Evolutionary conservation across 2,329 filamentous ascomycete species (phyloP).

Genomic region (Pseudocercospora fijiensis): DNA sequence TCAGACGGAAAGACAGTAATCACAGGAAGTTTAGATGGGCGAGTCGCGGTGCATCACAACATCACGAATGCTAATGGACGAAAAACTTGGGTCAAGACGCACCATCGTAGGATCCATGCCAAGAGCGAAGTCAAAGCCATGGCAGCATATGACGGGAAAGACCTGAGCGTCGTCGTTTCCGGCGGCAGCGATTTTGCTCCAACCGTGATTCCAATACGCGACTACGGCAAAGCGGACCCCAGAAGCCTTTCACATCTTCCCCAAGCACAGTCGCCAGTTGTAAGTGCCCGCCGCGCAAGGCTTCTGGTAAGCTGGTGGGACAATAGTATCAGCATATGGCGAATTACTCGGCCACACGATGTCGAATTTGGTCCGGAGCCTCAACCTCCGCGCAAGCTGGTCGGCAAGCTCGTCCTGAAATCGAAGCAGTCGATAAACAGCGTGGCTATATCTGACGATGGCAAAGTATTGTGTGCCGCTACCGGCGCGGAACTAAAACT

Average conservation of each 20-base stretch:
- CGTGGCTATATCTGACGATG: conserved; percentile 67
- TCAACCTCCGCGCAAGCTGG: conserved; percentile 32
- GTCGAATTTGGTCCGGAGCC: conserved; percentile 21
- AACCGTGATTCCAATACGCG: conserved; percentile 74
- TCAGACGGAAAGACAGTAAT: conserved; percentile 77
- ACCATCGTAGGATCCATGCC: conserved; percentile 75
- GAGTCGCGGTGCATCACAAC: conserved; percentile 78
- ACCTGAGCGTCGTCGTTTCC: conserved; percentile 81
- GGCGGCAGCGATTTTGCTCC: conserved; percentile 86
- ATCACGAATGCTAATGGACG: conserved; percentile 48
- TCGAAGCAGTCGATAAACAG: conserved; percentile 69
- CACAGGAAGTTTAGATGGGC: conserved; percentile 87
- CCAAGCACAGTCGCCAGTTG: conserved; percentile 66
- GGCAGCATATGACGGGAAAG: conserved; percentile 78
- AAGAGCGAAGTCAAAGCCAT: conserved; percentile 94
- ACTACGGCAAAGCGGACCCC: conserved; percentile 76
- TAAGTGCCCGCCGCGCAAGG: conserved; percentile 70
- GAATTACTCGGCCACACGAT: conserved; percentile 48
- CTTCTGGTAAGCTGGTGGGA: conserved; percentile 92
- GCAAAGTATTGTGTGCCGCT: conserved; percentile 72
- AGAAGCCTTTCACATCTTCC: conserved; percentile 80
- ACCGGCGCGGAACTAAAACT: conserved; percentile 33
- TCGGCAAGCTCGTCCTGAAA: conserved; percentile 44
- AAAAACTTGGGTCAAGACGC: conserved; percentile 78
- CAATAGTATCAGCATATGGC: conserved; percentile 81